Conservation (phyloP, 495 filamentous ascomycete species). For the Recurvomyces mirabilis region DNA sequence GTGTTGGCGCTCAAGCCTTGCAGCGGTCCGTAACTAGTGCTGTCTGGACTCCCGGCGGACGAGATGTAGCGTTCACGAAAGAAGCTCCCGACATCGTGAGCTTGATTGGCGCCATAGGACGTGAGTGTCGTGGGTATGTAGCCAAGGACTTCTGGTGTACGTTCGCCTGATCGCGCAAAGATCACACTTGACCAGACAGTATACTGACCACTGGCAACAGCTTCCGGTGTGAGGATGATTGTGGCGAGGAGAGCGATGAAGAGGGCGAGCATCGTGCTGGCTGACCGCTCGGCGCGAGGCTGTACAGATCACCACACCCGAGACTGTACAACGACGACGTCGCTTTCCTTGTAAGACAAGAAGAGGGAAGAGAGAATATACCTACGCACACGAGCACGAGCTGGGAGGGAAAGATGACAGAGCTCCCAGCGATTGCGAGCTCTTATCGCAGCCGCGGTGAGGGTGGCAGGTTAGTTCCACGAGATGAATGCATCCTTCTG, state of each 20-base stretch:
- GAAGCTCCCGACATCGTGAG: slow-evolving; percentile 45
- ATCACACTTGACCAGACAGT: slow-evolving; percentile 38
- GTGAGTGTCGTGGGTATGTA: slow-evolving; percentile 45
- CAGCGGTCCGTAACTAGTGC: slow-evolving; percentile 28
- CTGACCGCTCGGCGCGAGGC: too few relatives aligned
- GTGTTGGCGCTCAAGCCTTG: slow-evolving; percentile 33
- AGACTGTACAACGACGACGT: too few relatives aligned
- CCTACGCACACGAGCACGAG: neutral
- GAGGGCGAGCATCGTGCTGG: slow-evolving; percentile 21
- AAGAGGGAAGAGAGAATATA: neutral
- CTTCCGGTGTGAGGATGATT: neutral
- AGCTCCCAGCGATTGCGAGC: neutral
- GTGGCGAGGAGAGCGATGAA: slow-evolving; percentile 2
- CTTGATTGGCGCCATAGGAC: slow-evolving; percentile 54
- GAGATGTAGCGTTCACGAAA: slow-evolving; percentile 24
- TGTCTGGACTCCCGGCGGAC: slow-evolving; percentile 3
- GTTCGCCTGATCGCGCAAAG: slow-evolving; percentile 64
- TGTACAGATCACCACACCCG: too few relatives aligned
- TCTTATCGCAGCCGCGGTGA: slow-evolving; percentile 2
- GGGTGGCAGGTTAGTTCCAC: too few relatives aligned
- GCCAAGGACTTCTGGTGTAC: slow-evolving; percentile 46
- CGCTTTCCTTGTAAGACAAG: too few relatives aligned
- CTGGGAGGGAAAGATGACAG: neutral
- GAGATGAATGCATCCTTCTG: too few relatives aligned
- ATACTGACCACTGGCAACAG: slow-evolving; percentile 2